A percentile compares a stretch with the other conserved stretches of the same genome.
Evolutionary conservation across 306 rosid species (phyloP).

Genomic region (Herpetospermum pedunculosum): DNA sequence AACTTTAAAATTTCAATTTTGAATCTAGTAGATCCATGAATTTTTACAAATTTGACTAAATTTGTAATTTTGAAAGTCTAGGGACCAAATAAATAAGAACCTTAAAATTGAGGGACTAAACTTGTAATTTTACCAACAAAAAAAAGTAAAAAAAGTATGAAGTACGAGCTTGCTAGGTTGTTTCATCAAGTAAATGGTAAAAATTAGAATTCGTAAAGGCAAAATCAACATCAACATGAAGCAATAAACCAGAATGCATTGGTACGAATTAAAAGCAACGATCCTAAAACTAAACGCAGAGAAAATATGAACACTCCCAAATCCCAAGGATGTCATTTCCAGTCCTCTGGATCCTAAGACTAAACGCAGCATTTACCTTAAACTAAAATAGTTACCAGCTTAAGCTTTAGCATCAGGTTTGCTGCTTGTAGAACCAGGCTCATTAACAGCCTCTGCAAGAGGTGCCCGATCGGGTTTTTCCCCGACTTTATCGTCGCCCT

Average conservation of each 20-base stretch:
- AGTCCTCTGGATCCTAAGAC: background rate
- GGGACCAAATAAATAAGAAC: too few species aligned
- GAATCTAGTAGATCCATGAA: too few species aligned
- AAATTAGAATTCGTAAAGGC: background rate
- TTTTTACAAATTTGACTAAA: too few species aligned
- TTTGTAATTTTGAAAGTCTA: too few species aligned
- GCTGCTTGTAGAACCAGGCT: background rate
- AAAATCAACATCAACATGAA: background rate
- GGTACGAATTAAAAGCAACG: background rate
- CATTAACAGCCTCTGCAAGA: background rate
- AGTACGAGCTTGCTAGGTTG: background rate
- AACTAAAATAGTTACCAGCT: background rate
- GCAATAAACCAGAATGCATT: background rate
- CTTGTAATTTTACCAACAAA: too few species aligned
- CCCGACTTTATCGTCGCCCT: background rate
- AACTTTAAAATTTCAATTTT: too few species aligned
- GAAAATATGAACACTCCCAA: background rate
- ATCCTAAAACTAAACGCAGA: background rate
- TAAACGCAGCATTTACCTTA: too few species aligned
- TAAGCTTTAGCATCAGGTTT: slow-evolving; percentile 5
- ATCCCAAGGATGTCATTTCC: background rate
- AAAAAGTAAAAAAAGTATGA: too few species aligned
- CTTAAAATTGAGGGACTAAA: too few species aligned
- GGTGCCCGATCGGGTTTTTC: too few species aligned
- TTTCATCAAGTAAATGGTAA: background rate